Conservation (phyloP, 1,284 basidiomycete genomes). For the Moesziomyces sp. region DNA sequence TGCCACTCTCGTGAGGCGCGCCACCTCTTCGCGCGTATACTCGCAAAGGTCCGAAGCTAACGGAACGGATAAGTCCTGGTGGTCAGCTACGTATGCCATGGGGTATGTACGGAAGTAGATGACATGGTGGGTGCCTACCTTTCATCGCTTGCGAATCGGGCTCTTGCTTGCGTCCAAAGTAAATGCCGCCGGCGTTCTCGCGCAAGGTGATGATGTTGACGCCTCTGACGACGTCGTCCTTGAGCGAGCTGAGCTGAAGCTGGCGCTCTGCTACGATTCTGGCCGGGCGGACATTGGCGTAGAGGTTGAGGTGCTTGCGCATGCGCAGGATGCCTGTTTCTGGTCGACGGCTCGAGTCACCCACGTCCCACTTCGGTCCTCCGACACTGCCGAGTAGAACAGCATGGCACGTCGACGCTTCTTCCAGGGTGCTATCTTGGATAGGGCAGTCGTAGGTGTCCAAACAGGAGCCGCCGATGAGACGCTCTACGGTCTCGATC, state of each 20-base stretch:
- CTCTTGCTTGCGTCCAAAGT: constrained; percentile 91
- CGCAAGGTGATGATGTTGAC: constrained; percentile 92
- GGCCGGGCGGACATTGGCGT: constrained; percentile 96
- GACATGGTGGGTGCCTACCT: constrained; percentile 19
- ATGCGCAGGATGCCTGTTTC: constrained; percentile 89
- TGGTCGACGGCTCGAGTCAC: constrained; percentile 79
- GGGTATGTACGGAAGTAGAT: not conserved
- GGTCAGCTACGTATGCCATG: not conserved
- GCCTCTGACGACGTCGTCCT: constrained; percentile 82
- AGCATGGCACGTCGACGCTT: constrained; percentile 74
- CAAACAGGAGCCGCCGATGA: constrained; percentile 32
- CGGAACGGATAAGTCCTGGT: not conserved
- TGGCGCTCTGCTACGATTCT: constrained; percentile 91
- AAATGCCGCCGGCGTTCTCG: constrained; percentile 77
- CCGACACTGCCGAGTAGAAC: constrained; percentile 82
- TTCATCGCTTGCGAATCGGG: constrained; percentile 69
- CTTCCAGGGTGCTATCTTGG: constrained; percentile 76
- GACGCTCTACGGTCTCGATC: constrained; percentile 69
- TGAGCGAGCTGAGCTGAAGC: constrained; percentile 85
- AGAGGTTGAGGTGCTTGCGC: constrained; percentile 90
- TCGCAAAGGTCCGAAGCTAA: constrained; percentile 49
- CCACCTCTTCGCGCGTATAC: constrained; percentile 88
- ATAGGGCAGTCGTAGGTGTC: constrained; percentile 42
- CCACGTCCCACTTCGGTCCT: constrained; percentile 95
- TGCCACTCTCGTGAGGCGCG: constrained; percentile 93